Percentiles rank a stretch among this genome's conserved stretches.
Conservation (phyloP, 1,139 yeast species). For the Taiozyma sp. region DNA sequence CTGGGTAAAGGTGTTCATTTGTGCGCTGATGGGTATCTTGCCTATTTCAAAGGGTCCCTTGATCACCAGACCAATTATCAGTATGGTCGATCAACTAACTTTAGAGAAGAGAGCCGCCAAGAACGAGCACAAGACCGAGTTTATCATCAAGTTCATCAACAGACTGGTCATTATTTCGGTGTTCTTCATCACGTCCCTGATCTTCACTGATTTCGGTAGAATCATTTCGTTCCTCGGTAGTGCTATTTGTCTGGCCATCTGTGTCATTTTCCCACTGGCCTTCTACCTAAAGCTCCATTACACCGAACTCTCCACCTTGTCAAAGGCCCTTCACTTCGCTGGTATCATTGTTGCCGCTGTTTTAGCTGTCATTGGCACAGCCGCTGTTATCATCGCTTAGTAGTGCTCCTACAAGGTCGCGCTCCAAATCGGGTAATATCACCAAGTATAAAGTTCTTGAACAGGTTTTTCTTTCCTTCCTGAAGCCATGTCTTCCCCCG, state of each 20-base stretch:
- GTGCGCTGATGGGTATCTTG: slow-evolving; percentile 60
- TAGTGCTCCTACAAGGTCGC: not conserved
- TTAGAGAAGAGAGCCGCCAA: slow-evolving; percentile 12
- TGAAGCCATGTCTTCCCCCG: not conserved
- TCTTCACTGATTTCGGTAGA: slow-evolving; percentile 66
- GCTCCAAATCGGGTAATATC: slow-evolving; percentile 1
- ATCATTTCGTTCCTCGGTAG: slow-evolving; percentile 73
- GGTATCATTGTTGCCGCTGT: slow-evolving; percentile 8
- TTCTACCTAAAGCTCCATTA: slow-evolving; percentile 44
- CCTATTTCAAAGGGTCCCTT: slow-evolving; percentile 79
- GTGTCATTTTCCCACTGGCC: slow-evolving; percentile 61
- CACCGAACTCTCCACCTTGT: slow-evolving; percentile 7
- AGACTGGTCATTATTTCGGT: slow-evolving; percentile 14
- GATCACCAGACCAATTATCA: slow-evolving; percentile 69
- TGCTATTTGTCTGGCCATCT: slow-evolving; percentile 67
- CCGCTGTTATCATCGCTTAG: slow-evolving; percentile 17
- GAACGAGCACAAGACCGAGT: not conserved
- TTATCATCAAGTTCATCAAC: slow-evolving; percentile 9
- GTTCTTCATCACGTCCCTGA: slow-evolving; percentile 39
- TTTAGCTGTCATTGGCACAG: slow-evolving; percentile 20
- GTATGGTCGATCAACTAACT: slow-evolving; percentile 45
- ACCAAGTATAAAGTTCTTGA: not conserved
- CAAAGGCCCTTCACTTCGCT: not conserved
- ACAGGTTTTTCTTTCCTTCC: not conserved
- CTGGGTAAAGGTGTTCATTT: slow-evolving; percentile 51